phyloP scores from a whole-genome alignment of 345 rosid species.

The Populus deltoides region DNA sequence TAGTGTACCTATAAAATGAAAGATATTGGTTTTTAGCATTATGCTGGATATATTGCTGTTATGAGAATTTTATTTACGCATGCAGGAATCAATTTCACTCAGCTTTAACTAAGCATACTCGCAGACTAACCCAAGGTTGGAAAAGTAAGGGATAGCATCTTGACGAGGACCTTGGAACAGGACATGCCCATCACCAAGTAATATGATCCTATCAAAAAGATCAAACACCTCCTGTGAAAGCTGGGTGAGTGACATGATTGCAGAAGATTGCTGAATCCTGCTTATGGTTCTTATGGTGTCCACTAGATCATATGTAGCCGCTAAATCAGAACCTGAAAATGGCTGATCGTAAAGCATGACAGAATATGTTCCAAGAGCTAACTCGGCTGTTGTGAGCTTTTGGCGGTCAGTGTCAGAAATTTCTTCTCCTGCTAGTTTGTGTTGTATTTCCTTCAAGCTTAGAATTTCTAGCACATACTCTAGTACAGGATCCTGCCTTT shows the following conservation, averaged over 20 bases:
- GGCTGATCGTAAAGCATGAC: constrained; percentile 39
- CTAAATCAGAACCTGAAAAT: constrained; percentile 27
- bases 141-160: constrained; percentile 32
- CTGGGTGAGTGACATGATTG: constrained; percentile 25
- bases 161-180: constrained; percentile 35
- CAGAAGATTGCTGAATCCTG: constrained; percentile 36
- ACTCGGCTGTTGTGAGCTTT: constrained; percentile 35
- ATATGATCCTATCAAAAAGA: constrained; percentile 30
- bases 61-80: neutral
- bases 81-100: neutral
- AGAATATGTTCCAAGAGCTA: constrained; percentile 30
- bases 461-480: constrained; percentile 33
- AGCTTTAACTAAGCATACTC: neutral
- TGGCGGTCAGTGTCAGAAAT: constrained; percentile 29
- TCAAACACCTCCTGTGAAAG: constrained; percentile 31
- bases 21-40: neutral
- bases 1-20: constrained; percentile 17
- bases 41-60: too few relatives aligned
- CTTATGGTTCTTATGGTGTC: constrained; percentile 32
- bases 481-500: constrained; percentile 37
- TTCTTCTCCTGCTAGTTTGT: constrained; percentile 28
- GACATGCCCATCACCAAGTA: constrained; percentile 21
- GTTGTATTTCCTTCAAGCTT: constrained; percentile 27
- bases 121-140: constrained; percentile 27
- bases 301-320: constrained; percentile 27